Evolutionary conservation across 306 rosid species (phyloP).

Genomic region (Fagus sylvatica): DNA sequence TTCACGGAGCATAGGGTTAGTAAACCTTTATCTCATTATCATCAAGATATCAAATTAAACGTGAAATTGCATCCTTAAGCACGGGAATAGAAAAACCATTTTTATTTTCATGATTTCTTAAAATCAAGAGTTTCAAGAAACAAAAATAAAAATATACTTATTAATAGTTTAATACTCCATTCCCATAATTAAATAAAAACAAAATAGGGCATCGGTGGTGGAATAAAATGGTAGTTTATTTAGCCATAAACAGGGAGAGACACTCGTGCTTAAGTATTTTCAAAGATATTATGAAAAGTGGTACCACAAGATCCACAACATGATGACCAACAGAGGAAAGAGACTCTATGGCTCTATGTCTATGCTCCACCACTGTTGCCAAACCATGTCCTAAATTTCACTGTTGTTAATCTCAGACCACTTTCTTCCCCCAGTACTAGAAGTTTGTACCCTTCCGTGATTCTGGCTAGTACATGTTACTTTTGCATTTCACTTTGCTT

Average conservation of each 20-base stretch:
- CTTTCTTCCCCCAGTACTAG: conserved; percentile 17
- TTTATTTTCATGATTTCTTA: too few species aligned
- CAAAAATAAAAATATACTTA: too few species aligned
- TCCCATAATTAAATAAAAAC: too few species aligned
- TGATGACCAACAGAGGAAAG: conserved; percentile 33
- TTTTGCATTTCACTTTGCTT: not conserved
- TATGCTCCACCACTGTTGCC: conserved; percentile 4
- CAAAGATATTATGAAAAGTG: conserved; percentile 4
- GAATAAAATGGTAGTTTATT: not conserved
- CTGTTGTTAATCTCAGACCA: conserved; percentile 23
- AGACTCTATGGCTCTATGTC: too few species aligned
- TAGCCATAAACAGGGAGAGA: not conserved
- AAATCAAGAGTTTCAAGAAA: too few species aligned
- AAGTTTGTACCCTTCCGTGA: conserved; percentile 53
- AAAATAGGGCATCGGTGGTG: not conserved
- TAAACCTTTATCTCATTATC: too few species aligned
- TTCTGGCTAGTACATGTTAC: conserved; percentile 33
- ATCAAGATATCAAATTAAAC: too few species aligned
- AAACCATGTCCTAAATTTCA: conserved; percentile 43
- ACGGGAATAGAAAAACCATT: too few species aligned
- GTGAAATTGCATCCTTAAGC: too few species aligned
- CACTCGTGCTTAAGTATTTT: too few species aligned
- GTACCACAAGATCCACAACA: conserved; percentile 4
- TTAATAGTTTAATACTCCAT: too few species aligned
- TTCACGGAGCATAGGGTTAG: too few species aligned